Evolutionary conservation across 108 stramenopile species (phyloP).

Genomic region (Cafeteria roenbergensis): DNA sequence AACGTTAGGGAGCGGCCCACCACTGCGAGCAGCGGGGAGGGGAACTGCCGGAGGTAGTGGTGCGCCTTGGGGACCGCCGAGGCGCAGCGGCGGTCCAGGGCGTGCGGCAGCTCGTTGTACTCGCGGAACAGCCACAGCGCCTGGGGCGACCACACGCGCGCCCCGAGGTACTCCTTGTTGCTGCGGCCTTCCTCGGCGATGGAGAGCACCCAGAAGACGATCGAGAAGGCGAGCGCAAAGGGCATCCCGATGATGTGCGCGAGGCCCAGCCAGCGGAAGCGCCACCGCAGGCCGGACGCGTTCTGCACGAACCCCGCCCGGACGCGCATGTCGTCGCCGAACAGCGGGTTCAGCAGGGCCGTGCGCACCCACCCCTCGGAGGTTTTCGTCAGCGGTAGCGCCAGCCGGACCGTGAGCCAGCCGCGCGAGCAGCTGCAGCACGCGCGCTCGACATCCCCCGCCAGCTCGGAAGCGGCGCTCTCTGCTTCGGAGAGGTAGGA

Average conservation of each 20-base stretch:
- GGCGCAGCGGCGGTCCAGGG: background rate
- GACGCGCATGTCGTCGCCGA: background rate
- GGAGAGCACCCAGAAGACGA: background rate
- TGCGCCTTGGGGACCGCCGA: background rate
- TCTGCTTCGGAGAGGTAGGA: too few relatives aligned
- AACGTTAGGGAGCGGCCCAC: background rate
- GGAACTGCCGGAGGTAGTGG: conserved; percentile 5
- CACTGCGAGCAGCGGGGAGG: background rate
- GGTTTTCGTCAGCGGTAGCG: background rate
- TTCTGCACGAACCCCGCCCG: background rate
- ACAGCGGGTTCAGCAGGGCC: background rate
- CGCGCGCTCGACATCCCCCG: too few relatives aligned
- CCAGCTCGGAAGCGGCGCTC: too few relatives aligned
- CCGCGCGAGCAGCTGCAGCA: too few relatives aligned
- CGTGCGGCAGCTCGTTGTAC: conserved; percentile 5
- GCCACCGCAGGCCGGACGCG: background rate
- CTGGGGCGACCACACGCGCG: background rate
- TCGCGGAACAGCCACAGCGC: conserved; percentile 1
- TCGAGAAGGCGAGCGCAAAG: background rate
- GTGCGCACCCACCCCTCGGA: background rate
- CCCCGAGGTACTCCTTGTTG: background rate
- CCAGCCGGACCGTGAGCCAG: too few relatives aligned
- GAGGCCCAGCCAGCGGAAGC: background rate
- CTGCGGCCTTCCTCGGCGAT: background rate
- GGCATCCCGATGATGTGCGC: background rate